Conservation (phyloP, 73 alveolate species). For the Symbiodinium natans region DNA sequence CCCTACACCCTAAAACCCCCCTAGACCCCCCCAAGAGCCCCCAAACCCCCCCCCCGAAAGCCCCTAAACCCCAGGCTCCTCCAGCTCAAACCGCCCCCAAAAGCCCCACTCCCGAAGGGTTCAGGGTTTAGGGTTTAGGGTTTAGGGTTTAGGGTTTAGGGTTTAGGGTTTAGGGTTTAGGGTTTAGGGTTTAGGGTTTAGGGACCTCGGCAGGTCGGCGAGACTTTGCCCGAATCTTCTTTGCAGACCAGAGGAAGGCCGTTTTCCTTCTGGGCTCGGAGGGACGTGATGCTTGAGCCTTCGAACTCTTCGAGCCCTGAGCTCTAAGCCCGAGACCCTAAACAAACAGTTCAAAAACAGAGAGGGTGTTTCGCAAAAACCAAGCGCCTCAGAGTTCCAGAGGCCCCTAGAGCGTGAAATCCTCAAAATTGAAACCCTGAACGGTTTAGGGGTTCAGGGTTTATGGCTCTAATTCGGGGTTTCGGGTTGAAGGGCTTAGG, state of each 20-base stretch:
- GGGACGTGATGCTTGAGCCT: neutral
- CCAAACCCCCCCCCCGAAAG: too few species aligned
- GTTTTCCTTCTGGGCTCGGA: neutral
- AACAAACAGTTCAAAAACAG: too few species aligned
- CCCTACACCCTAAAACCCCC: too few species aligned
- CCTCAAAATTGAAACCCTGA: neutral
- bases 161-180: too few species aligned
- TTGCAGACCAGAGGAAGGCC: conserved; percentile 88
- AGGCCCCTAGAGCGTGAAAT: neutral
- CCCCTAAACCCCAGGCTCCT: too few species aligned
- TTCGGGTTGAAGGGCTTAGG: neutral
- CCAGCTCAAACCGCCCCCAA: too few species aligned
- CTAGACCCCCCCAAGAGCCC: too few species aligned
- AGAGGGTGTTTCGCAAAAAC: too few species aligned
- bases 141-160: too few species aligned
- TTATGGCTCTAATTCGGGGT: neutral
- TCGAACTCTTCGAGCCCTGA: neutral
- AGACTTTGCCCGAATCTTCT: conserved; percentile 91
- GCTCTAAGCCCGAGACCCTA: neutral
- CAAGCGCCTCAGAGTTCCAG: too few species aligned
- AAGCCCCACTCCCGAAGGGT: too few species aligned
- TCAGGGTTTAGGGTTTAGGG: neutral
- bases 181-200: neutral
- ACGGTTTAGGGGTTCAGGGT: neutral
- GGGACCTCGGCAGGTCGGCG: conserved; percentile 47